Conservation (phyloP, 2,329 filamentous ascomycete species). For the Coleophoma eucalyptorum region DNA sequence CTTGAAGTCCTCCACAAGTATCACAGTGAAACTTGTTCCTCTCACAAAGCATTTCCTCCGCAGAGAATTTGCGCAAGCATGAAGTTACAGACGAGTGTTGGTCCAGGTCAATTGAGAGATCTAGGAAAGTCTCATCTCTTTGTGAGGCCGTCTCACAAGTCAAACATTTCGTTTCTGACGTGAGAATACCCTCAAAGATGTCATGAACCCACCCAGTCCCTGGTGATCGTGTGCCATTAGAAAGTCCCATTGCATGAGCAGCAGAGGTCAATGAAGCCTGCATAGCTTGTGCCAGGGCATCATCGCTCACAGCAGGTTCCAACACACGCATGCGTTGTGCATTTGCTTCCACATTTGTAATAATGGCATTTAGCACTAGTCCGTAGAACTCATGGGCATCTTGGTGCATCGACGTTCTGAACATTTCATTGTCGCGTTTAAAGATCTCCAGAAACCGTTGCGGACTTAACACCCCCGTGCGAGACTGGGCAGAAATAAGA, state of each 20-base stretch:
- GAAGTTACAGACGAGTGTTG: conserved; percentile 95
- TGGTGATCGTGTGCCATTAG: conserved; percentile 43
- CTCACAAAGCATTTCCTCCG: conserved; percentile 97
- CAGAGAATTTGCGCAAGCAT: conserved; percentile 91
- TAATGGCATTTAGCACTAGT: conserved; percentile 90
- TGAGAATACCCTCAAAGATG: conserved; percentile 90
- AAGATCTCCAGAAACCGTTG: conserved; percentile 92
- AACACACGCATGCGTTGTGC: conserved; percentile 60
- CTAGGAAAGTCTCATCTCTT: conserved; percentile 91
- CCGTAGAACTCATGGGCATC: conserved; percentile 98
- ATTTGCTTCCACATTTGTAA: conserved; percentile 88
- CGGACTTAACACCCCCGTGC: conserved; percentile 87
- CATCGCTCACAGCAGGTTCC: conserved; percentile 34
- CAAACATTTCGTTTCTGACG: conserved; percentile 92
- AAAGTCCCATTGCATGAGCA: conserved; percentile 32
- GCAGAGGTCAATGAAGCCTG: conserved; percentile 37
- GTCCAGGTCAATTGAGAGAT: conserved; percentile 92
- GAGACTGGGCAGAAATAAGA: conserved; percentile 73
- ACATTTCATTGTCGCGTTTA: conserved; percentile 94
- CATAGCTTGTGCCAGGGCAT: conserved; percentile 48
- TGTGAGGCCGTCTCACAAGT: conserved; percentile 96
- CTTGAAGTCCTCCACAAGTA: conserved; percentile 91
- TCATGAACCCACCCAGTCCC: conserved; percentile 91
- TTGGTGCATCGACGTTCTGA: conserved; percentile 94
- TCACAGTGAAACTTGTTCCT: conserved; percentile 99